A percentile compares a stretch with the other conserved stretches of the same genome.
Evolutionary conservation across 345 rosid species (phyloP).

Genomic region (Brassica rapa): DNA sequence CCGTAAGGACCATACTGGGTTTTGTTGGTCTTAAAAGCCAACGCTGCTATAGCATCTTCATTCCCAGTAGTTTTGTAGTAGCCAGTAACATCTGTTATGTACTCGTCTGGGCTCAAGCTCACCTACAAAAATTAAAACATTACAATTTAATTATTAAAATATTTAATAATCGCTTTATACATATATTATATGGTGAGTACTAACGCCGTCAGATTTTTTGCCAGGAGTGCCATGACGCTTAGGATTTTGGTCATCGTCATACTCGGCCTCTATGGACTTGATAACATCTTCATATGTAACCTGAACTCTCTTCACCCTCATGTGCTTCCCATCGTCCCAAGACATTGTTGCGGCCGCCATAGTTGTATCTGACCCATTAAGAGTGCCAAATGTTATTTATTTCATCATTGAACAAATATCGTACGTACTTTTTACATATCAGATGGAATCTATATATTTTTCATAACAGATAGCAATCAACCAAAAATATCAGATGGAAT

Average conservation of each 20-base stretch:
- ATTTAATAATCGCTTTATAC: not conserved
- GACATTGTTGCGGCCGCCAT: slow-evolving; percentile 42
- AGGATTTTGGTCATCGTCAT: slow-evolving; percentile 22
- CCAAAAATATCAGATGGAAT: not conserved
- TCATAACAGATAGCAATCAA: not conserved
- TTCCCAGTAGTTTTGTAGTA: slow-evolving; percentile 22
- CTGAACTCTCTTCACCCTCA: slow-evolving; percentile 39
- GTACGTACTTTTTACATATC: not conserved
- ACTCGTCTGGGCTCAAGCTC: slow-evolving; percentile 39
- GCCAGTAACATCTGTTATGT: slow-evolving; percentile 40
- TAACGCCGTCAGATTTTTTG: slow-evolving; percentile 36
- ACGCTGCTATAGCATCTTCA: slow-evolving; percentile 40
- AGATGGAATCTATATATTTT: not conserved
- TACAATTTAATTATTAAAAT: not conserved
- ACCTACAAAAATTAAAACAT: slow-evolving; percentile 8
- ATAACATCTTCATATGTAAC: slow-evolving; percentile 40
- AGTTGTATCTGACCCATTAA: slow-evolving; percentile 1
- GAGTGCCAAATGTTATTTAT: not conserved
- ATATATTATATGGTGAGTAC: not conserved
- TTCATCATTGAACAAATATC: not conserved
- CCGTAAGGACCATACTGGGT: slow-evolving; percentile 36
- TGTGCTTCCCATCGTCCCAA: slow-evolving; percentile 41
- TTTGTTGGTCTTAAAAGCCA: slow-evolving; percentile 40
- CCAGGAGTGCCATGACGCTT: slow-evolving; percentile 33
- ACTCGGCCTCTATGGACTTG: slow-evolving; percentile 37